phyloP scores from a whole-genome alignment of 805 yeast species.

The Lipomyces mesembrius region DNA sequence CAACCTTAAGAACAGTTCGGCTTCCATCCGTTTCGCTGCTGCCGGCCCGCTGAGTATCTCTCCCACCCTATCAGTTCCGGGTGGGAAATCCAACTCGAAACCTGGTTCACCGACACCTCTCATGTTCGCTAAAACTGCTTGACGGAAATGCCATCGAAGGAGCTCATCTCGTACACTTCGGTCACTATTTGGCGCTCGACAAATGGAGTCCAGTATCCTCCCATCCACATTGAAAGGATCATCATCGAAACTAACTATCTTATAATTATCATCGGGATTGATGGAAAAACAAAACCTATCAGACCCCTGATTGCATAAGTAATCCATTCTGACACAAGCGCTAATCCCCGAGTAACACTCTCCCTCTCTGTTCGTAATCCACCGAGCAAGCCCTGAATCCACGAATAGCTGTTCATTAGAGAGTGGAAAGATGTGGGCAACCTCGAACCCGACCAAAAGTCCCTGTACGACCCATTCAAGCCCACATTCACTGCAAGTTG shows the following conservation, averaged over 20 bases:
- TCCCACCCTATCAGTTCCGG: neutral
- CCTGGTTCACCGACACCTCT: neutral
- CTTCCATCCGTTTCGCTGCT: neutral
- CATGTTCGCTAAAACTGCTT: neutral
- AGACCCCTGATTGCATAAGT: neutral
- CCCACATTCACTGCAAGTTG: too few relatives aligned
- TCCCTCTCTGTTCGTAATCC: neutral
- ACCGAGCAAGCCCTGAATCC: neutral
- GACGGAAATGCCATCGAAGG: conserved; percentile 6
- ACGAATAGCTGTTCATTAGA: neutral
- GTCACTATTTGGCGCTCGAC: neutral
- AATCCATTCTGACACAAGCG: conserved; percentile 1
- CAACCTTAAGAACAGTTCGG: neutral
- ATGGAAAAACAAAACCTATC: neutral
- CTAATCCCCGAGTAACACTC: neutral
- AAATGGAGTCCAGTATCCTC: neutral
- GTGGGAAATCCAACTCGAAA: neutral
- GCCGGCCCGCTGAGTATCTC: neutral
- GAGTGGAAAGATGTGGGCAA: neutral
- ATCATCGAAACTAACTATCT: neutral
- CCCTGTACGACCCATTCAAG: too few relatives aligned
- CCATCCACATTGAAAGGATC: neutral
- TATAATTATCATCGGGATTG: conserved; percentile 3
- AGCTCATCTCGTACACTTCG: neutral
- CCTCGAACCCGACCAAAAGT: too few relatives aligned